phyloP scores from a whole-genome alignment of 2,329 filamentous ascomycete genomes.

The Phaeosphaeria sp. region DNA sequence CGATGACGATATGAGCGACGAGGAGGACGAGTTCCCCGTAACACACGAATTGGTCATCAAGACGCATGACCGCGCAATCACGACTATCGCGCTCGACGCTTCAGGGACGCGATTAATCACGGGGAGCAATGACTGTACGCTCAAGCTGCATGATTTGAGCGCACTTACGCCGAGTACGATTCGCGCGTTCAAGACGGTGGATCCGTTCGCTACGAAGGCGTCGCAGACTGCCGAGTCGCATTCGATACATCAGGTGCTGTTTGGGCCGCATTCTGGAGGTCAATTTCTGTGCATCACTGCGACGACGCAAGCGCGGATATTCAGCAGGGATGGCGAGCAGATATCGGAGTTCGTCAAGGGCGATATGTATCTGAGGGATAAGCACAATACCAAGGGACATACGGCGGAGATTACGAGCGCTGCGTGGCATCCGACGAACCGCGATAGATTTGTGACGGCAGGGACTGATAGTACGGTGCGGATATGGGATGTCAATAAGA shows the following conservation, averaged over 20 bases:
- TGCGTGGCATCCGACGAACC: conserved; percentile 88
- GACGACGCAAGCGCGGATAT: conserved; percentile 86
- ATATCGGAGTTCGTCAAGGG: conserved; percentile 92
- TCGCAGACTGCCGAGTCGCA: conserved; percentile 80
- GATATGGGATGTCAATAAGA: conserved; percentile 96
- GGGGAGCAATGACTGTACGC: conserved; percentile 87
- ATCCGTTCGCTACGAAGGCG: conserved; percentile 80
- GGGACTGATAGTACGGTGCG: conserved; percentile 94
- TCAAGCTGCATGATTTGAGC: conserved; percentile 94
- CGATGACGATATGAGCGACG: conserved; percentile 65
- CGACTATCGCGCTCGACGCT: conserved; percentile 82
- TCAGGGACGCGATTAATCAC: conserved; percentile 85
- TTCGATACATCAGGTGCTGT: conserved; percentile 83
- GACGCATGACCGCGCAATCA: conserved; percentile 88
- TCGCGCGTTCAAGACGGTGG: conserved; percentile 89
- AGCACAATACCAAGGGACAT: conserved; percentile 97
- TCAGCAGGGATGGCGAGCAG: conserved; percentile 86
- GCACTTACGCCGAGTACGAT: conserved; percentile 95
- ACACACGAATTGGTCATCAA: conserved; percentile 93
- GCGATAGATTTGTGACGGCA: conserved; percentile 85
- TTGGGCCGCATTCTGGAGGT: conserved; percentile 81
- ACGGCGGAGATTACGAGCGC: conserved; percentile 89
- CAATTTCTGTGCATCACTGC: conserved; percentile 87
- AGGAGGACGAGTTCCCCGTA: conserved; percentile 87
- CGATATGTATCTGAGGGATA: conserved; percentile 97